Percentiles rank a stretch among this genome's conserved stretches.
Conservation (phyloP, 305 asterid genomes). For the Rubia peregrina region DNA sequence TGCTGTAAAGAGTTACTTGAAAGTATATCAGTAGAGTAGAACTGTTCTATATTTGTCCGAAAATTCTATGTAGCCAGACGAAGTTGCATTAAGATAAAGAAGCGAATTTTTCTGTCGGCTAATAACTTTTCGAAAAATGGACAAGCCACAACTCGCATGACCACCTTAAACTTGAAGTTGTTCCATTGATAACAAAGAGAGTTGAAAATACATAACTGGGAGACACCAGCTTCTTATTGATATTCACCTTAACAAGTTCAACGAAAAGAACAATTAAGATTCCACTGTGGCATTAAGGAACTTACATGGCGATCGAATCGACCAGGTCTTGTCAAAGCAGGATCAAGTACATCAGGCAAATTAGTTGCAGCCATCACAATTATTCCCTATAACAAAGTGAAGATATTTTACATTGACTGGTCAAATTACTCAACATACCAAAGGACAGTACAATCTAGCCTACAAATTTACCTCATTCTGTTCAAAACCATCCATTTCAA, state of each 20-base stretch:
- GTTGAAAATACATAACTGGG: background rate
- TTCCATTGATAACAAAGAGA: background rate
- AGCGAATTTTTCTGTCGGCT: background rate
- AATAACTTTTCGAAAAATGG: background rate
- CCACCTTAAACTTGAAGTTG: background rate
- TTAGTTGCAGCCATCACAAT: slow-evolving; percentile 98
- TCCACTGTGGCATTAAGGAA: slow-evolving; percentile 13
- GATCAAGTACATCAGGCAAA: slow-evolving; percentile 96
- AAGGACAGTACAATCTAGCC: background rate
- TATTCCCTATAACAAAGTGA: slow-evolving; percentile 54
- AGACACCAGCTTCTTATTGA: background rate
- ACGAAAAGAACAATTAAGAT: background rate
- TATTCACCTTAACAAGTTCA: background rate
- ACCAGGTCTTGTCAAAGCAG: slow-evolving; percentile 98
- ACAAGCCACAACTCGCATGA: background rate
- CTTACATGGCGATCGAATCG: slow-evolving; percentile 99
- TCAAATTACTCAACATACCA: background rate
- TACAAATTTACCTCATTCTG: slow-evolving; percentile 78
- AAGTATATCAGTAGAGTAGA: background rate
- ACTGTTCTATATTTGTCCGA: background rate
- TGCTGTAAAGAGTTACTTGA: background rate
- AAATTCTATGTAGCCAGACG: background rate
- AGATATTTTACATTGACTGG: background rate
- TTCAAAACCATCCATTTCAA: slow-evolving; percentile 99
- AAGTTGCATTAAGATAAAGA: background rate